Evolutionary conservation across 2,329 filamentous ascomycete species (phyloP).

Genomic region (Aspergillus quadrilineatus): DNA sequence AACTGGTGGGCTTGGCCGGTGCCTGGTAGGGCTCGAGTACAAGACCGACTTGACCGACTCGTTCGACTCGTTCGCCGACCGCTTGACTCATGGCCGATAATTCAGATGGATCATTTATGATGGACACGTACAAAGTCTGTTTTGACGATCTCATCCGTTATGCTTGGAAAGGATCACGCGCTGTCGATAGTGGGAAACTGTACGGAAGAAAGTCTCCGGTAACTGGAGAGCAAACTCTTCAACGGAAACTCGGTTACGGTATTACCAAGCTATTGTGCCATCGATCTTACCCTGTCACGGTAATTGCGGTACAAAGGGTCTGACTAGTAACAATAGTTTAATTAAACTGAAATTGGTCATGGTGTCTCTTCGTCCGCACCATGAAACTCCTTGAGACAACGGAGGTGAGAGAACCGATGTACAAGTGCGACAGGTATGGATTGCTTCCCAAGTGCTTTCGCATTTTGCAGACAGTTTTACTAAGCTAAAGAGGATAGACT

Average conservation of each 20-base stretch:
- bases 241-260: background rate
- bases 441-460: background rate
- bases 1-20: background rate
- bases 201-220: background rate
- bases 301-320: background rate
- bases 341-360: background rate
- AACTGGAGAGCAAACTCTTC: background rate
- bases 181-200: background rate
- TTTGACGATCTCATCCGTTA: background rate
- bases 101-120: background rate
- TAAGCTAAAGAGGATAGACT: background rate
- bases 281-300: background rate
- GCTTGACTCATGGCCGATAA: background rate
- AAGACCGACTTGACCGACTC: background rate
- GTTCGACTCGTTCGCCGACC: background rate
- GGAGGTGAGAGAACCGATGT: background rate
- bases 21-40: background rate
- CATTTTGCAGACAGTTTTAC: background rate
- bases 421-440: background rate
- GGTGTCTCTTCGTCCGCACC: background rate
- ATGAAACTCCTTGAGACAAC: slow-evolving; percentile 8
- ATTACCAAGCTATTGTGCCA: background rate
- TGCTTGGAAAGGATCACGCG: background rate
- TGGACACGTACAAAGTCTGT: slow-evolving; percentile 3
- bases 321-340: slow-evolving; percentile 5